Percentiles rank a stretch among this genome's conserved stretches.
Evolutionary conservation across 441 rosid species (phyloP).

Genomic region (Gossypium trilobum): DNA sequence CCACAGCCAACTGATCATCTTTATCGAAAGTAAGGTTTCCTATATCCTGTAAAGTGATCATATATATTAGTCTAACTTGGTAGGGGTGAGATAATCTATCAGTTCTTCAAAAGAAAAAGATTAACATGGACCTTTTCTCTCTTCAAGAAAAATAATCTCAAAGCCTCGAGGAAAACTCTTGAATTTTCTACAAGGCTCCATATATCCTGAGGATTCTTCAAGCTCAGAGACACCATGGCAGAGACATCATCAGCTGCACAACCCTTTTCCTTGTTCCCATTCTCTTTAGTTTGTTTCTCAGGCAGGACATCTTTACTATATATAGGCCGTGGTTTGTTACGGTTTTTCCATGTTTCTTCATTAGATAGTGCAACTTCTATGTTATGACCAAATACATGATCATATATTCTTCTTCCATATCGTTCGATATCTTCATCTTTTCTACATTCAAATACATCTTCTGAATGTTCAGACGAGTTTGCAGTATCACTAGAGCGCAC

Average conservation of each 20-base stretch:
- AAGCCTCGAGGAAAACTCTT: conserved; percentile 64
- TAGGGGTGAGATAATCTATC: conserved; percentile 12
- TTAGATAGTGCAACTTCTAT: conserved; percentile 80
- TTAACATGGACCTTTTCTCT: conserved; percentile 54
- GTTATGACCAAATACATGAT: conserved; percentile 94
- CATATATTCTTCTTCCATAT: conserved; percentile 86
- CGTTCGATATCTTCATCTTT: conserved; percentile 64
- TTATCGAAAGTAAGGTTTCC: conserved; percentile 89
- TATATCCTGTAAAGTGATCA: conserved; percentile 47
- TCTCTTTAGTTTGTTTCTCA: conserved; percentile 39
- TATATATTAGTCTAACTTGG: background rate
- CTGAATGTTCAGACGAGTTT: conserved; percentile 50
- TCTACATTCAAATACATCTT: conserved; percentile 58
- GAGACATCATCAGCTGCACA: conserved; percentile 40
- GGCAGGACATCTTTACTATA: conserved; percentile 57
- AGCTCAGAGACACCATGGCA: conserved; percentile 72
- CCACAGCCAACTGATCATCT: conserved; percentile 97
- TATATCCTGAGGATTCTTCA: conserved; percentile 91
- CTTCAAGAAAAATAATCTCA: conserved; percentile 20
- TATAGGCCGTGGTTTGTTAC: conserved; percentile 65
- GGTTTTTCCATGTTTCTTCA: conserved; percentile 92
- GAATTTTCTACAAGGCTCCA: conserved; percentile 83
- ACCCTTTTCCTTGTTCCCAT: conserved; percentile 47
- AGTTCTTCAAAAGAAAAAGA: conserved; percentile 4
- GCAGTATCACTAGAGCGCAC: conserved; percentile 67